phyloP scores from a whole-genome alignment of 2,329 filamentous ascomycete species.

The Ascochyta lentis region DNA sequence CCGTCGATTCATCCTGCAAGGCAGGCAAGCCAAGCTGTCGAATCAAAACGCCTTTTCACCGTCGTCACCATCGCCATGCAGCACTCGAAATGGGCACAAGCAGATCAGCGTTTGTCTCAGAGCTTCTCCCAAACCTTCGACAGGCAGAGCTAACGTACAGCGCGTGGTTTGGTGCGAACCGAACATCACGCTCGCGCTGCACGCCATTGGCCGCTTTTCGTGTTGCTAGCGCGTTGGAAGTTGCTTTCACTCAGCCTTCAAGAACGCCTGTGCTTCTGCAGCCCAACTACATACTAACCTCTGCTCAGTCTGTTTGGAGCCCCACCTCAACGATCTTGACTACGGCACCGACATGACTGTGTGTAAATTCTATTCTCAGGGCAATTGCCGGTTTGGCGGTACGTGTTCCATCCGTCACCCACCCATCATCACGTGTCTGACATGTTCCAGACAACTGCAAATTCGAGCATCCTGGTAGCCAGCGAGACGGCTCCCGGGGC shows the following conservation, averaged over 20 bases:
- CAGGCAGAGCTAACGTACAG: slow-evolving; percentile 30
- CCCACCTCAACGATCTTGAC: not conserved
- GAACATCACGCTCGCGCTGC: slow-evolving; percentile 9
- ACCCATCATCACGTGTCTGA: slow-evolving; percentile 15
- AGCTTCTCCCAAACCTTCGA: slow-evolving; percentile 6
- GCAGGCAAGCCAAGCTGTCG: slow-evolving; percentile 6
- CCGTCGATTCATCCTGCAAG: not conserved
- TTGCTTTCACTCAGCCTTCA: slow-evolving; percentile 3
- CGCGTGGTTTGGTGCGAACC: slow-evolving; percentile 14
- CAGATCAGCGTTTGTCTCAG: not conserved
- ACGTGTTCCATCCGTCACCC: slow-evolving; percentile 29
- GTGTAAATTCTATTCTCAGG: slow-evolving; percentile 71
- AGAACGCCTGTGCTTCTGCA: slow-evolving; percentile 6
- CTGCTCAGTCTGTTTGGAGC: slow-evolving; percentile 20
- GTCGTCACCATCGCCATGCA: slow-evolving; percentile 19
- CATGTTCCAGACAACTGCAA: slow-evolving; percentile 61
- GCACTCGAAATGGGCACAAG: slow-evolving; percentile 25
- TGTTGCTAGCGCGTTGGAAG: slow-evolving; percentile 8
- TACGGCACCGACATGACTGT: slow-evolving; percentile 49
- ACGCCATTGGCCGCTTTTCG: slow-evolving; percentile 8
- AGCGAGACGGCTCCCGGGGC: slow-evolving; percentile 32
- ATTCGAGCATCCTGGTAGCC: slow-evolving; percentile 63
- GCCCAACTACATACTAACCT: slow-evolving; percentile 18
- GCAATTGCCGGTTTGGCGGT: slow-evolving; percentile 71
- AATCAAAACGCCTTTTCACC: slow-evolving; percentile 9